Evolutionary conservation across 768 basidiomycete genomes (phyloP).

Genomic region (Mycena polygramma): DNA sequence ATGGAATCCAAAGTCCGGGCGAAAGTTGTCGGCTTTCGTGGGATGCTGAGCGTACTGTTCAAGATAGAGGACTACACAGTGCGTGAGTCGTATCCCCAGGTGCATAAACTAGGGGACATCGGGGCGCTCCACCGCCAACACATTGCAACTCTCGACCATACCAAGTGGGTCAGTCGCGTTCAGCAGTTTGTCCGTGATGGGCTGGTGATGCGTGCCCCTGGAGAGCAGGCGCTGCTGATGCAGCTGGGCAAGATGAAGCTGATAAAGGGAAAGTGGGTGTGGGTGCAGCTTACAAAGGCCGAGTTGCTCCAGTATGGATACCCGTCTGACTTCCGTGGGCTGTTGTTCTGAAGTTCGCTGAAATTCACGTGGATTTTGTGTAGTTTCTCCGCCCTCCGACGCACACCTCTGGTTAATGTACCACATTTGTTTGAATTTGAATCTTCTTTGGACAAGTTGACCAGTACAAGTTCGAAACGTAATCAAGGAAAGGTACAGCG

Average conservation of each 20-base stretch:
- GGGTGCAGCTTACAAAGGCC: slow-evolving; percentile 22
- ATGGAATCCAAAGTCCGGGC: not conserved
- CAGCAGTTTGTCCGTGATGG: slow-evolving; percentile 30
- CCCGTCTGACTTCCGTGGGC: slow-evolving; percentile 21
- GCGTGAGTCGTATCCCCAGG: slow-evolving; percentile 24
- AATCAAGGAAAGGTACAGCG: no score
- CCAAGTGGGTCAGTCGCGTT: slow-evolving; percentile 22
- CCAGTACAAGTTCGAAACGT: no score
- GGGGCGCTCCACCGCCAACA: not conserved
- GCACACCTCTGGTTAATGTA: no score
- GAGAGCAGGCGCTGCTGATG: slow-evolving; percentile 9
- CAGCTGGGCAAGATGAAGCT: slow-evolving; percentile 25
- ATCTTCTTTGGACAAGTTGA: no score
- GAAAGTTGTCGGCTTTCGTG: not conserved
- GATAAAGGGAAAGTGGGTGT: slow-evolving; percentile 34
- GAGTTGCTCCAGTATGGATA: slow-evolving; percentile 19
- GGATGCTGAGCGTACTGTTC: slow-evolving; percentile 21
- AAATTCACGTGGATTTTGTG: not conserved
- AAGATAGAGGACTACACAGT: slow-evolving; percentile 26
- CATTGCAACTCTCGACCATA: slow-evolving; percentile 12
- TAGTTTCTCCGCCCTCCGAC: no score
- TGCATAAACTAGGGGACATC: not conserved
- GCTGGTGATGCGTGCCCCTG: slow-evolving; percentile 21
- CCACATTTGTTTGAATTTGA: no score
- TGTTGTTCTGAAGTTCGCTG: slow-evolving; percentile 13